Conservation (phyloP, 2,329 filamentous ascomycete species). For the Trichophyton benhamiae region DNA sequence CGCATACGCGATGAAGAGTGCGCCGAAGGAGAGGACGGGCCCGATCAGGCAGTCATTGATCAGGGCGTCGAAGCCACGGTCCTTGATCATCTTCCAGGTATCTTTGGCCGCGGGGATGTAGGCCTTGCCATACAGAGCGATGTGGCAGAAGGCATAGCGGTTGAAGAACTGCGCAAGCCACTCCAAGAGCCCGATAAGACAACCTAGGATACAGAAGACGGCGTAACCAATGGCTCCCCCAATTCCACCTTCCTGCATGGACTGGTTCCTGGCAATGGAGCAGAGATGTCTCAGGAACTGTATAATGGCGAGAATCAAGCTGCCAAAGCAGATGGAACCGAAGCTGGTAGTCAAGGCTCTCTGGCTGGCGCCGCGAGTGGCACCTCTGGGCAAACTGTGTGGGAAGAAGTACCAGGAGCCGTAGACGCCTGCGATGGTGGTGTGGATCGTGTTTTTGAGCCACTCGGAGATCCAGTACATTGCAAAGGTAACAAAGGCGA, state of each 20-base stretch:
- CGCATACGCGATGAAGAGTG: constrained; percentile 70
- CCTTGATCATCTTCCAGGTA: constrained; percentile 82
- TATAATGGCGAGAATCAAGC: constrained; percentile 73
- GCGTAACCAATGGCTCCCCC: constrained; percentile 51
- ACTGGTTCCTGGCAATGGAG: constrained; percentile 40
- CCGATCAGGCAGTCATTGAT: constrained; percentile 74
- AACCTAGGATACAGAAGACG: constrained; percentile 63
- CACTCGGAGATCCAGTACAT: constrained; percentile 92
- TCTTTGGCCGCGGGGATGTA: constrained; percentile 81
- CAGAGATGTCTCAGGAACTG: constrained; percentile 72
- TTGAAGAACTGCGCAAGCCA: constrained; percentile 87
- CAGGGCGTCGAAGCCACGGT: constrained; percentile 80
- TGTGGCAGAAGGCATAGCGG: constrained; percentile 83
- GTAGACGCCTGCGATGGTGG: constrained; percentile 76
- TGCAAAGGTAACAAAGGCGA: constrained; percentile 80
- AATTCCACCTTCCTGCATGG: neutral
- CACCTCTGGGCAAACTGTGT: constrained; percentile 52
- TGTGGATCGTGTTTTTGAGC: constrained; percentile 87
- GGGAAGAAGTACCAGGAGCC: constrained; percentile 83
- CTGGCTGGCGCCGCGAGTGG: constrained; percentile 71
- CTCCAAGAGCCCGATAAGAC: constrained; percentile 63
- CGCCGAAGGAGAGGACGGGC: constrained; percentile 60
- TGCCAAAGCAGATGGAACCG: constrained; percentile 78
- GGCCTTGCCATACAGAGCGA: constrained; percentile 80
- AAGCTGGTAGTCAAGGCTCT: constrained; percentile 83